Percentiles rank a stretch among this genome's conserved stretches.
These are phyloP conservation scores for Penicillium sp. DNA, from an alignment of 2,329 filamentous ascomycete species.

Conservation along the genomic window DNA sequence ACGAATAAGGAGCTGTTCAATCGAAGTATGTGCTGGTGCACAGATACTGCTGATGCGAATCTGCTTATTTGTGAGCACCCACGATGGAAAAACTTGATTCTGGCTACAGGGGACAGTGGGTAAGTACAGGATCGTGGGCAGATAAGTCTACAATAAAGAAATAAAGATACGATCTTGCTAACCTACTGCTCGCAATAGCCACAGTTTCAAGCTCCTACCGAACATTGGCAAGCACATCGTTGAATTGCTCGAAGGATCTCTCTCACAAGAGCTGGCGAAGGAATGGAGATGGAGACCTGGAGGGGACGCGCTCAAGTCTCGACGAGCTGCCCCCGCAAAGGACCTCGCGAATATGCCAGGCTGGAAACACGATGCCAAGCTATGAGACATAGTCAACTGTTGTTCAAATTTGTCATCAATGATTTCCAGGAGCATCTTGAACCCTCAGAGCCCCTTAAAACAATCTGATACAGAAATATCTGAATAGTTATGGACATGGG, in stretches of 20 bases:
- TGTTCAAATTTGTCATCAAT: background rate
- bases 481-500: no score
- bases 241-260: constrained; percentile 46
- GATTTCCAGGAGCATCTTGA: no score
- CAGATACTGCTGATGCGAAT: constrained; percentile 57
- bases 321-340: constrained; percentile 44
- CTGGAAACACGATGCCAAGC: constrained; percentile 38
- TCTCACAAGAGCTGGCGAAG: constrained; percentile 43
- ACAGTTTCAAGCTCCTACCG: constrained; percentile 51
- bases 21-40: constrained; percentile 59
- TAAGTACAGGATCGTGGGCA: constrained; percentile 25
- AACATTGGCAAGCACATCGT: constrained; percentile 53
- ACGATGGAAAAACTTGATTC: constrained; percentile 44
- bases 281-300: constrained; percentile 52
- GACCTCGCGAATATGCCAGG: constrained; percentile 52
- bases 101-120: constrained; percentile 53
- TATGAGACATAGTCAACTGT: background rate
- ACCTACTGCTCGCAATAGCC: constrained; percentile 34
- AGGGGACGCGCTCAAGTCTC: constrained; percentile 49
- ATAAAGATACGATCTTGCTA: background rate
- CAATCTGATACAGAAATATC: no score
- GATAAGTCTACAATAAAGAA: background rate
- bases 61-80: constrained; percentile 57
- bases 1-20: constrained; percentile 53
- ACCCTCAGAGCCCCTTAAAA: no score